phyloP scores from a whole-genome alignment of 495 filamentous ascomycete species.

The Aspergillus sclerotioniger region DNA sequence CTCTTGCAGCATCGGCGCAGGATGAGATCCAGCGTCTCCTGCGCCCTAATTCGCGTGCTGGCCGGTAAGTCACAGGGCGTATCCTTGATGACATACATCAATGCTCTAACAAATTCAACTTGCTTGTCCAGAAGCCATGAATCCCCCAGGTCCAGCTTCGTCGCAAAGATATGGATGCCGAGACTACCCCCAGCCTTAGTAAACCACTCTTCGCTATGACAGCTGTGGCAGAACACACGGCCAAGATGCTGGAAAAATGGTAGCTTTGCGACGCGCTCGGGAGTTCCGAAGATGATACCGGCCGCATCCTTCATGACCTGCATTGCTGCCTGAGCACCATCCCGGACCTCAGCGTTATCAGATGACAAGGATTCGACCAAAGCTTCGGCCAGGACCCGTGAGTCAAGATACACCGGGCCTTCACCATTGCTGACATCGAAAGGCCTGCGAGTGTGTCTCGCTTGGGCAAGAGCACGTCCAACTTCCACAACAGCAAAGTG shows the following conservation, averaged over 20 bases:
- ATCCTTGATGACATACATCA: constrained; percentile 97
- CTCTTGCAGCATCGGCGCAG: constrained; percentile 71
- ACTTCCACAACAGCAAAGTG: constrained; percentile 94
- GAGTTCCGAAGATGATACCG: constrained; percentile 73
- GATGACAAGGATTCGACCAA: constrained; percentile 85
- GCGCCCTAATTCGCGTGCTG: constrained; percentile 75
- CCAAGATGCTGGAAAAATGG: constrained; percentile 80
- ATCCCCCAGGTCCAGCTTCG: constrained; percentile 77
- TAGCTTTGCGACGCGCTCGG: constrained; percentile 65
- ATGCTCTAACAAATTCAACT: constrained; percentile 76
- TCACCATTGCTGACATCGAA: constrained; percentile 86
- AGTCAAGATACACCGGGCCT: constrained; percentile 81
- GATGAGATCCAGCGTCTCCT: constrained; percentile 75
- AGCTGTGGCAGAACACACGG: constrained; percentile 84
- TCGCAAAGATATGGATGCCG: constrained; percentile 80
- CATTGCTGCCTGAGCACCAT: constrained; percentile 76
- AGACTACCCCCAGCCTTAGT: constrained; percentile 88
- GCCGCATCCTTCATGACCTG: constrained; percentile 73
- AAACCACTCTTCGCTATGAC: constrained; percentile 97
- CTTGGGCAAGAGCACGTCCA: constrained; percentile 70
- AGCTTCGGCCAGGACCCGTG: constrained; percentile 79
- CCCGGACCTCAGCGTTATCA: constrained; percentile 73
- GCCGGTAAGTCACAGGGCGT: constrained; percentile 90
- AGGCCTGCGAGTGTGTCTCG: constrained; percentile 65
- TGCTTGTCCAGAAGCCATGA: constrained; percentile 78